Percentiles rank a stretch among this genome's conserved stretches.
Evolutionary conservation across 495 filamentous ascomycete genomes (phyloP).

Genomic region (Tuber melanosporum): DNA sequence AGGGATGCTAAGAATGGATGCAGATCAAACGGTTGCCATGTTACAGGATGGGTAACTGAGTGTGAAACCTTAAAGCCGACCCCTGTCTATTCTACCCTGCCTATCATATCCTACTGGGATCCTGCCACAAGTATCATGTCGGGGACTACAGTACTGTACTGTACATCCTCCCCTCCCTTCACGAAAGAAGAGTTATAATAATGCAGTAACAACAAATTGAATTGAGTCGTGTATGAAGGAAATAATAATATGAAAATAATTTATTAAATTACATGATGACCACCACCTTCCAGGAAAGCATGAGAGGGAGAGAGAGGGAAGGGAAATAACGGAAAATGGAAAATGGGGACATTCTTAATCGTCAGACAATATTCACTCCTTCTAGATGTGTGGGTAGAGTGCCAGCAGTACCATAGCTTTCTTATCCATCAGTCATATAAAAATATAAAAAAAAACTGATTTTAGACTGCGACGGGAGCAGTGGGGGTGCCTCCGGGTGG

Average conservation of each 20-base stretch:
- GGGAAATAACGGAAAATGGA: neutral
- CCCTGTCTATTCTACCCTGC: neutral
- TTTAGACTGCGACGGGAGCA: neutral
- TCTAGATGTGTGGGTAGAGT: neutral
- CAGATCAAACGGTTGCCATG: neutral
- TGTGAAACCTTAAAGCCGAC: neutral
- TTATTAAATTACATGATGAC: constrained; percentile 5
- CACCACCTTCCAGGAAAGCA: neutral
- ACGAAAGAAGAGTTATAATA: neutral
- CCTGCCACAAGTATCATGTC: neutral
- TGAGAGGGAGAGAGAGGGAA: neutral
- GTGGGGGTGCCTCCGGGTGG: constrained; percentile 8
- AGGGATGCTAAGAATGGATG: neutral
- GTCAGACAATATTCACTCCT: neutral
- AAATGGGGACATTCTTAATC: neutral
- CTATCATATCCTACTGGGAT: neutral
- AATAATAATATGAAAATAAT: neutral
- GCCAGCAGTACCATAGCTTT: neutral
- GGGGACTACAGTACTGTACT: neutral
- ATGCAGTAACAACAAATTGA: neutral
- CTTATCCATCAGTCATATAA: neutral
- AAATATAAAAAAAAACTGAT: no score
- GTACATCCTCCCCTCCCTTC: neutral
- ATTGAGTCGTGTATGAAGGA: neutral
- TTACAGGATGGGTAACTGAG: neutral